phyloP scores from a whole-genome alignment of 768 basidiomycete genomes.

The Gautieria morchelliformis region DNA sequence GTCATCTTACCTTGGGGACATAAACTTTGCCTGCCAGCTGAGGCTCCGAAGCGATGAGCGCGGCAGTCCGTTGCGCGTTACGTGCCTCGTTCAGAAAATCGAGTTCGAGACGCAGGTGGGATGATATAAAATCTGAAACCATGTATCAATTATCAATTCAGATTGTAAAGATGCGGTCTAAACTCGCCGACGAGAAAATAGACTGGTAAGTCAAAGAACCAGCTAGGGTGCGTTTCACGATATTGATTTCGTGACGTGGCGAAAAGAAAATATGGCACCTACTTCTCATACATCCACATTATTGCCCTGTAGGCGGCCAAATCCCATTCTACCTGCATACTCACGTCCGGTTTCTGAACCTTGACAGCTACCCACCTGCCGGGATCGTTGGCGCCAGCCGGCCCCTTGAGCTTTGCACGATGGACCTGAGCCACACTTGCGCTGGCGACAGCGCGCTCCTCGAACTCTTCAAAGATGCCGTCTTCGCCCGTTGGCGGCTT shows the following conservation, averaged over 20 bases:
- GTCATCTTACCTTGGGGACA: slow-evolving; percentile 41
- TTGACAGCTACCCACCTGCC: slow-evolving; percentile 83
- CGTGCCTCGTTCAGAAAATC: slow-evolving; percentile 73
- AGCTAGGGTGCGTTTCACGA: slow-evolving; percentile 32
- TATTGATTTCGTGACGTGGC: neutral
- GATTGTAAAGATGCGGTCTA: slow-evolving; percentile 8
- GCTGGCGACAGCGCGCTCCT: slow-evolving; percentile 68
- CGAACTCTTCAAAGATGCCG: slow-evolving; percentile 73
- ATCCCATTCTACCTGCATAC: slow-evolving; percentile 81
- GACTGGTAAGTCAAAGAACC: slow-evolving; percentile 79
- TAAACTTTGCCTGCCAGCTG: slow-evolving; percentile 60
- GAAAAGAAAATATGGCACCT: slow-evolving; percentile 13
- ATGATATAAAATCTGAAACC: slow-evolving; percentile 59
- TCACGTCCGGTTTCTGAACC: slow-evolving; percentile 83
- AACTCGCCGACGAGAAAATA: slow-evolving; percentile 65
- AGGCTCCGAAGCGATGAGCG: slow-evolving; percentile 61
- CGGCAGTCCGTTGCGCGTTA: slow-evolving; percentile 64
- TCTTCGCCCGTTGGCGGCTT: slow-evolving; percentile 52
- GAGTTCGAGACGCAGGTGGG: slow-evolving; percentile 75
- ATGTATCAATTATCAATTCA: neutral
- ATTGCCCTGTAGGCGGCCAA: slow-evolving; percentile 39
- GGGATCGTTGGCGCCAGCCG: slow-evolving; percentile 18
- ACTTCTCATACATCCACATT: slow-evolving; percentile 23
- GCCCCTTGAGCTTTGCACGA: slow-evolving; percentile 46
- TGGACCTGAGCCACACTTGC: slow-evolving; percentile 94